phyloP scores from a whole-genome alignment of 768 basidiomycete species.

The Agrocybe praecox region DNA sequence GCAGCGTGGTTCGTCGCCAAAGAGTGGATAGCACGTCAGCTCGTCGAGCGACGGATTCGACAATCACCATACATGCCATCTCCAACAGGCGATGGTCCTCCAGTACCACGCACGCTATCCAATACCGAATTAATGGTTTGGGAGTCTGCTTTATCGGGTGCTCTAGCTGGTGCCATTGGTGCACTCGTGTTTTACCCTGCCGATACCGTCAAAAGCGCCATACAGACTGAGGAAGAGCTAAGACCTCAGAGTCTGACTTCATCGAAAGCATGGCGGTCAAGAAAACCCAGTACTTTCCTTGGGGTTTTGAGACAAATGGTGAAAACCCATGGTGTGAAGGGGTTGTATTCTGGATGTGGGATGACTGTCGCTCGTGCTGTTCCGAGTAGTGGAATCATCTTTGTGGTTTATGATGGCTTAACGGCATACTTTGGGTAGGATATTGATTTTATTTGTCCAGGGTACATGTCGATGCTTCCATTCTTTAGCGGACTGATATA shows the following conservation, averaged over 20 bases:
- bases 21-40: constrained; percentile 67
- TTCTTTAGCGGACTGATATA: too few relatives aligned
- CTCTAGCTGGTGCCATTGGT: constrained; percentile 82
- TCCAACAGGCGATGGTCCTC: constrained; percentile 5
- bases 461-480: too few relatives aligned
- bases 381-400: constrained; percentile 91
- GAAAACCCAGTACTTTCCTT: constrained; percentile 42
- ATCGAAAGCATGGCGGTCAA: constrained; percentile 18
- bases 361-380: constrained; percentile 85
- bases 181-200: constrained; percentile 93
- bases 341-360: constrained; percentile 92
- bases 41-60: constrained; percentile 53
- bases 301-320: constrained; percentile 73
- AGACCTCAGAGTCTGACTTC: constrained; percentile 36
- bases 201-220: constrained; percentile 91
- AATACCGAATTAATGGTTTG: constrained; percentile 60
- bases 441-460: too few relatives aligned
- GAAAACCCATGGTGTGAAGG: constrained; percentile 71
- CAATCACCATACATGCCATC: constrained; percentile 13
- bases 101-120: constrained; percentile 28
- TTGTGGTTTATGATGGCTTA: constrained; percentile 88
- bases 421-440: constrained; percentile 41
- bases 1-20: constrained; percentile 92
- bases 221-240: constrained; percentile 93
- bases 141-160: constrained; percentile 88